A percentile compares a stretch with the other conserved stretches of the same genome.
Evolutionary conservation across 805 yeast genomes (phyloP).

Genomic region (Saccharomyces kudriavzevii): DNA sequence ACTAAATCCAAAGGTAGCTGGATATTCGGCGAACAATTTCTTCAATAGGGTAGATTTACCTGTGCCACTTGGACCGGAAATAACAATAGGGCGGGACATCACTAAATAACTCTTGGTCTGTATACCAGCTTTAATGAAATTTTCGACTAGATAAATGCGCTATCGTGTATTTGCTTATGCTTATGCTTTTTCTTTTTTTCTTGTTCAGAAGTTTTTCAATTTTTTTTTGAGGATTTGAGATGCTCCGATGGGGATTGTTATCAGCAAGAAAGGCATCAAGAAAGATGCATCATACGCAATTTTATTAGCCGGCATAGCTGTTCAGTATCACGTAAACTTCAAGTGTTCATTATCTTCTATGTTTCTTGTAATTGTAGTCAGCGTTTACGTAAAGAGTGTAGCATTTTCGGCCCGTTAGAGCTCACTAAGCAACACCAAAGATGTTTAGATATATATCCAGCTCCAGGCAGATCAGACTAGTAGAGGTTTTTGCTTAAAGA

Average conservation of each 20-base stretch:
- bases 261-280: background rate
- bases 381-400: too few species aligned
- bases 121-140: background rate
- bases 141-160: background rate
- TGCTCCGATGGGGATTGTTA: background rate
- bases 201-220: background rate
- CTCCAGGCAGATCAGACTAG: background rate
- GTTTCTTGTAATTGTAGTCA: too few species aligned
- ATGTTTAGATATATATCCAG: background rate
- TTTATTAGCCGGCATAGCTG: background rate
- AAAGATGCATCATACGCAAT: background rate
- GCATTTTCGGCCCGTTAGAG: background rate
- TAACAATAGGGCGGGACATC: constrained; percentile 72
- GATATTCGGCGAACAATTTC: constrained; percentile 82
- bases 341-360: too few species aligned
- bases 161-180: background rate
- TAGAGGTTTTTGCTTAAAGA: background rate
- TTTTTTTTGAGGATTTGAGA: background rate
- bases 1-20: constrained; percentile 85
- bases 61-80: constrained; percentile 94
- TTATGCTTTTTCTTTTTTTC: too few species aligned
- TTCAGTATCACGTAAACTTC: background rate
- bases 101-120: too few species aligned
- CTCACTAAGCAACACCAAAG: background rate
- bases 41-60: constrained; percentile 94